Base-by-base conservation (phyloP, 2,329 filamentous ascomycete species). In the Penicillium brasilianum region DNA sequence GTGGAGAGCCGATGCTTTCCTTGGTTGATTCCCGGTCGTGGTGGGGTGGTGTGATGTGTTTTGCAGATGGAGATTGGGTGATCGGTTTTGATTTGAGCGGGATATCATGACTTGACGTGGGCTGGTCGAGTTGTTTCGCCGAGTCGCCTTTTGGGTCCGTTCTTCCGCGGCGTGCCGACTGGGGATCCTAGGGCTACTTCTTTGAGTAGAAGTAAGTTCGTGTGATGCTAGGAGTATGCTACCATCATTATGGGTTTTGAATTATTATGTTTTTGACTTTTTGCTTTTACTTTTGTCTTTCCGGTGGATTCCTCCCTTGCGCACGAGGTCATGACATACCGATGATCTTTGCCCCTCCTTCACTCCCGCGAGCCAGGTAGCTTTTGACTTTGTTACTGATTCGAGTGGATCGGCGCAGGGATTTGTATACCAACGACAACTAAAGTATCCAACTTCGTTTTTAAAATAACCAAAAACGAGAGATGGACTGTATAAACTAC, bases 121-220 rank as follows among this genome's bases (percentile, higher is more conserved):
- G 30, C 32, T 37, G 20, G 32, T 51, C 8, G 6, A 9, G 8
- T 43, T 3, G 39, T n/a, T 11, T 22, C 16, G 37, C 16, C 34
- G 13, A 36, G 10, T 36, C 34, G 32, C 34, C 16, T 20, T 13
- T 43, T 13, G 44, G n/a, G 44, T 13, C 18, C 52, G 16, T 55
- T 34, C 50, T 61, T 63, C 63, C 62, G 62, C 55, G n/a, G 25
- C 16, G 41, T 64, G 55, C 64, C 58, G 58, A 55, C n/a, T 54
- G 43, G 46, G 32, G 34, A 22, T 53, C 13, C 50, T 39, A 37
- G 34, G 28, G 13, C 18, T 22, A 7, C 50, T n/a, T 39, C 34
- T n/a, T 39, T n/a, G 20, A 11, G 32, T 4, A 39, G 36, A 18
- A 22, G n/a, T 36, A 32, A 51, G 11, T 36, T 30, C 13, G 18